Base-by-base conservation (phyloP, 140 eudicot species). In the Ambrosia hybrid region DNA sequence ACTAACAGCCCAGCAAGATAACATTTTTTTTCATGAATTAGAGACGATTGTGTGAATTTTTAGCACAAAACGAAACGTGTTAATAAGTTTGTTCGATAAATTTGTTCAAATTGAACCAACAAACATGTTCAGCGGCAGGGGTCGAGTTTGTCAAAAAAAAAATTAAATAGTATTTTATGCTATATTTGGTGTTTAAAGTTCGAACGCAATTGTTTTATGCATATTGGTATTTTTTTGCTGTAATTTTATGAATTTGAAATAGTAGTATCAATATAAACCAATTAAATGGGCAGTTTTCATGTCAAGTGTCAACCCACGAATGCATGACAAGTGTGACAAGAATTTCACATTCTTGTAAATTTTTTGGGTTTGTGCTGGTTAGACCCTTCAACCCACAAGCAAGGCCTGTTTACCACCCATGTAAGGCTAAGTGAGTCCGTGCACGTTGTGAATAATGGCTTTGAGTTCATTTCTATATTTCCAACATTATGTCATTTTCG, bases 401-500 rank as follows among this genome's bases (percentile, higher is more conserved):
- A 46, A 46, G 51, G 51, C 51, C 51, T 3, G 51, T 6, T 46
- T 46, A 2, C 8, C 51, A 46, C 51, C 9, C 51, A 21, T 21
- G 30, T 21, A 21, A 21, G 30, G 30, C 30, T 21, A 21, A 21
- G 30, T 10, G 13, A 11, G 51, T 48, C 57, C 34, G 68, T 53
- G 68, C 55, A 33, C 55, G 9, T 3, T 51, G 33, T 62, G 63
- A 21, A 73, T 73, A 73, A 79, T 73, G 59, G 65, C 43, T 73
- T 26, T 2, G 55, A 37, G 83, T 73, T 73, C 41, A 71, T 79
- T 73, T 67, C 74, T 12, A 59, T 73, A 14, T 51, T 49, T 79
- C 64, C 71, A 73, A 58, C 60, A 60, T 30, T 49, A 46, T 14
- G 79, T 73, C 75, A 46, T 52, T 72, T 78, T 78, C 78, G 60